Evolutionary conservation across 768 basidiomycete genomes (phyloP).

Genomic region (Tulasnella sp.): DNA sequence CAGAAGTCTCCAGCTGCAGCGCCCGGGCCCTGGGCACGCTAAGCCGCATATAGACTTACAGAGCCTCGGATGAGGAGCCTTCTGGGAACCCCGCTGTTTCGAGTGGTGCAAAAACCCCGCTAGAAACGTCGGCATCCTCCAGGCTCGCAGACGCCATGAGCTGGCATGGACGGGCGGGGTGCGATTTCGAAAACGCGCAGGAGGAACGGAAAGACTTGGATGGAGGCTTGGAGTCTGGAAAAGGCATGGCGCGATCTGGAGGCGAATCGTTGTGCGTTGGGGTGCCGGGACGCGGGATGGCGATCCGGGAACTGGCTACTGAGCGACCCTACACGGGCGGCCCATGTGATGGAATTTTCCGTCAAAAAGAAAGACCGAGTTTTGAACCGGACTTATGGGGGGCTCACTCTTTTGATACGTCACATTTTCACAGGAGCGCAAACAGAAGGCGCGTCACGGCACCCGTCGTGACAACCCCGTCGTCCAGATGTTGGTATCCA

Average conservation of each 20-base stretch:
- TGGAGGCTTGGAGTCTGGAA: conserved; percentile 7
- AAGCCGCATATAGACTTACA: conserved; percentile 6
- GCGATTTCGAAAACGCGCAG: neutral
- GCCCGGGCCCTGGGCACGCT: neutral
- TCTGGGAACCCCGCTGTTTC: neutral
- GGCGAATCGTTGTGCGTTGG: neutral
- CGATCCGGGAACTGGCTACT: neutral
- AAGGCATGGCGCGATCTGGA: conserved; percentile 5
- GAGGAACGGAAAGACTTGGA: neutral
- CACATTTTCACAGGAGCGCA: neutral
- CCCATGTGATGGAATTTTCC: conserved; percentile 13
- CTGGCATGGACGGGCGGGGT: neutral
- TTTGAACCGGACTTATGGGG: neutral
- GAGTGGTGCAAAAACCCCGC: neutral
- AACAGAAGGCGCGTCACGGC: conserved; percentile 5
- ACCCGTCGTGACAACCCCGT: neutral
- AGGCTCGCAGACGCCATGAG: neutral
- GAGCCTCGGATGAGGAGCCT: conserved; percentile 8
- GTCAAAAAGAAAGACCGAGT: neutral
- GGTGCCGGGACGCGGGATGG: neutral
- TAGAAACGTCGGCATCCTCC: neutral
- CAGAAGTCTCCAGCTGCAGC: neutral
- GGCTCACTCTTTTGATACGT: neutral
- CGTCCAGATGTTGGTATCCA: neutral
- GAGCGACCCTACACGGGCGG: conserved; percentile 3